These are phyloP conservation scores for Endocladia muricata DNA, from an alignment of 31 red algal species.

Conservation along the genomic window DNA sequence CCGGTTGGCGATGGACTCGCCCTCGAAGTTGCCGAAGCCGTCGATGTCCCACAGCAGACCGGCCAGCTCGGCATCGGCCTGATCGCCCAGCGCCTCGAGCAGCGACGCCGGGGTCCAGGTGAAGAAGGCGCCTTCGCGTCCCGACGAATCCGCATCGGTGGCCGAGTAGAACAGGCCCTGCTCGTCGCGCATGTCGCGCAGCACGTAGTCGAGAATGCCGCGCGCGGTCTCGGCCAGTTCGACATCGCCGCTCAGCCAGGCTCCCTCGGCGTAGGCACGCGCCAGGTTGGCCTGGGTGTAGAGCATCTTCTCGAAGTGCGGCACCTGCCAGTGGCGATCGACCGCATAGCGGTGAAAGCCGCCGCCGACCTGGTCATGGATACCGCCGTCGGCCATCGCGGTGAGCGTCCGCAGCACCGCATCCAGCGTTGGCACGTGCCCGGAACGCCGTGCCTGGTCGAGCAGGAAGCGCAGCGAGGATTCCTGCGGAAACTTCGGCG, in stretches of 20 bases:
- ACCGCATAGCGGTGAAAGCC: neutral
- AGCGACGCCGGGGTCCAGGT: too few relatives aligned
- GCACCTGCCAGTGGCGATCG: neutral
- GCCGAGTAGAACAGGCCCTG: too few relatives aligned
- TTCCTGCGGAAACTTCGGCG: neutral
- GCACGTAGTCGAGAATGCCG: neutral
- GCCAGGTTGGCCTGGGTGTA: neutral
- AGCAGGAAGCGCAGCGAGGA: neutral
- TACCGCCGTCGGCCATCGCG: neutral
- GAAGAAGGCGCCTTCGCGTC: too few relatives aligned
- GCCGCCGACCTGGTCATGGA: neutral
- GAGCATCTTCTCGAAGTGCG: slow-evolving; percentile 1
- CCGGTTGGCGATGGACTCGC: too few relatives aligned
- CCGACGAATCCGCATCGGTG: too few relatives aligned
- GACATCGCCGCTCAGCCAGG: neutral
- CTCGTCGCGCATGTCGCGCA: neutral
- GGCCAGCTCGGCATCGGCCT: too few relatives aligned
- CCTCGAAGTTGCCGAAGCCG: too few relatives aligned
- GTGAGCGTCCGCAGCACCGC: neutral
- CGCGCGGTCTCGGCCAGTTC: neutral
- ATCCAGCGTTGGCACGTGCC: neutral
- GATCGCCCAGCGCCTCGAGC: too few relatives aligned
- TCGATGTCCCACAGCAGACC: too few relatives aligned
- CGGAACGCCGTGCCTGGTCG: neutral
- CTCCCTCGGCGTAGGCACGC: neutral